A percentile compares a stretch with the other conserved stretches of the same genome.
Evolutionary conservation across 192 early-diverging fungal genomes (phyloP).

Genomic region (Geranomyces variabilis): DNA sequence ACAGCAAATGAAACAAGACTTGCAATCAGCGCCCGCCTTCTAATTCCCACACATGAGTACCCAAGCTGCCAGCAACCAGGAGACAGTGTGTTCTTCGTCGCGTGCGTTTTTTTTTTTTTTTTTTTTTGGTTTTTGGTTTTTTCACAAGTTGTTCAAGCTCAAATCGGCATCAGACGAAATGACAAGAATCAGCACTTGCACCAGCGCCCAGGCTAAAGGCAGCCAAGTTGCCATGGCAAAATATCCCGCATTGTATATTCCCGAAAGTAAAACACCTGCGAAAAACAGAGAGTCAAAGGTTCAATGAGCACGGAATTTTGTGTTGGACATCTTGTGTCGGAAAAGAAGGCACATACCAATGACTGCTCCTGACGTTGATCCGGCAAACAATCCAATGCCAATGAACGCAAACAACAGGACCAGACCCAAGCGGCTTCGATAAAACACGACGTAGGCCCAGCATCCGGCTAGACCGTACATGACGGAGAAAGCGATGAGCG

Average conservation of each 20-base stretch:
- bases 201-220: conserved; percentile 69
- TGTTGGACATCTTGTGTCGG: not conserved
- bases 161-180: conserved; percentile 40
- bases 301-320: not conserved
- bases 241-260: conserved; percentile 63
- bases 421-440: conserved; percentile 42
- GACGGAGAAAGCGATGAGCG: conserved; percentile 57
- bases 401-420: conserved; percentile 46
- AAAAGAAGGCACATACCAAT: conserved; percentile 45
- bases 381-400: conserved; percentile 41
- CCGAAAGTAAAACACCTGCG: conserved; percentile 60
- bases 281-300: not conserved
- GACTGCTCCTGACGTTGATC: conserved; percentile 49
- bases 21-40: no score
- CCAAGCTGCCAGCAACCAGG: no score
- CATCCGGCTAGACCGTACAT: conserved; percentile 66
- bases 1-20: no score
- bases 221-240: conserved; percentile 76
- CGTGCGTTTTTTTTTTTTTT: no score
- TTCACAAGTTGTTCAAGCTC: conserved; percentile 26
- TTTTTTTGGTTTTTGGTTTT: not conserved
- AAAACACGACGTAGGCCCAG: conserved; percentile 58
- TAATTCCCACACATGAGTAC: no score
- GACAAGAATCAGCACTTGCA: conserved; percentile 65
- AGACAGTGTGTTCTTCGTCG: no score